Evolutionary conservation across 2,329 filamentous ascomycete species (phyloP), one percentile per base, ranked within the genome.

Genomic region (Hymenoscyphus scutula): DNA sequence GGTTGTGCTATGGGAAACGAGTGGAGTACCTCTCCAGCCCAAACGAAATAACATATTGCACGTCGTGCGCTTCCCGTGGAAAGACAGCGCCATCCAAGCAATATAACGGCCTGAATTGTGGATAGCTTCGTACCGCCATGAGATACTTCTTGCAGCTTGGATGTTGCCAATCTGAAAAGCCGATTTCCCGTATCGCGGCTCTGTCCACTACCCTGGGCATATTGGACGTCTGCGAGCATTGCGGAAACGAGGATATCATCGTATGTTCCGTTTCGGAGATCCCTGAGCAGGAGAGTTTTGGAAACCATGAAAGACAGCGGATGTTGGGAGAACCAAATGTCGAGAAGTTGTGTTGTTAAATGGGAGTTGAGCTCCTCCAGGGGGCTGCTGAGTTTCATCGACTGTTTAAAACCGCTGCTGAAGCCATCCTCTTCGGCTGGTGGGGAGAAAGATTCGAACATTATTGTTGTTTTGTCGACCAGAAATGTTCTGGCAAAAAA

Each of bases 251-350:
- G 58, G n/a, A 60, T 54, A 29, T 60, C 48, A 17, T 60, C 30
- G 15, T 60, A 23, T 5, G 58, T 54, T 32, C 53, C 58, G 15
- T 60, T 48, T 25, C 58, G 48, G 32, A 60, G 54, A 38, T 60
- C 48, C n/a, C 58, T 48, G 23, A 60, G 34, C 1, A 60, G 48
- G 27, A 60, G 58, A 54, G 58, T 60, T 30, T 60, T 60, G n/a
- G 58, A n/a, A 41, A 60, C n/a, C 13, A 60, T 54, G 32, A 60
- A 60, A 6, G 58, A 55, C 10, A 60, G 29, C 8, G 58, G 58
- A 60, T 60, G 58, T 54, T 60, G 58, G 25, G 58, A 60, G 29
- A 60, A 60, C 58, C 58, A 60, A 30, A 60, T 60, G 8, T 60
- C 58, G 25, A 60, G 58, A 48, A 60, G 53, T 41, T 60, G 58